Base-by-base conservation (phyloP, 805 yeast genomes). In the Sungouiozyma intestinalis region DNA sequence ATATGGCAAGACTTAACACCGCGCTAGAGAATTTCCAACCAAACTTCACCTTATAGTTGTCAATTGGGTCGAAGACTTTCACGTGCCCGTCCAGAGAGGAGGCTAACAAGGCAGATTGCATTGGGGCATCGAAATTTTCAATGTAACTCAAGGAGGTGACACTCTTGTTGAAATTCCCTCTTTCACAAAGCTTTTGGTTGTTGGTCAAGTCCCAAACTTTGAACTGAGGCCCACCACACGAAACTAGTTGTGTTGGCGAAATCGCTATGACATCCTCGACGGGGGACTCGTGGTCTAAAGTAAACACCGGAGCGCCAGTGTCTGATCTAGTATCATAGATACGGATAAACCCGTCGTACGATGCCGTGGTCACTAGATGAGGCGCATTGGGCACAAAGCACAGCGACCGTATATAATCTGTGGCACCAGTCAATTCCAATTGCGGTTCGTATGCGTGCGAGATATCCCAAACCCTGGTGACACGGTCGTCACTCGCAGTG, bases 1-100 rank as follows among this genome's bases (percentile, higher is more conserved):
- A 85, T 9, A 85, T 81, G 13, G 88, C 97, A 58, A 95, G 79
- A 53, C 85, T 72, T 51, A 92, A 68, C 0, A 92, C 96, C 33
- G 95, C 94, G 18, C 90, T 86, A 31, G 96, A 95, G 57, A 84
- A 90, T 64, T 88, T 90, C 97, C 97, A 90, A 39, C 97, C 97
- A 59, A 87, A 90, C 60, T 82, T 85, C 46, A 90, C 95, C 46
- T 81, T 83, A 85, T 90, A 88, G 52, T 76, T 73, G 17, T 81
- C 73, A 20, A 74, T 65, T 33, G 85, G 76, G 62, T 88, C 97
- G 60, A 90, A 85, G 36, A 88, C 88, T 63, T 92, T 92, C 45
- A 92, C 95, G 63, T 92, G 98, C 16, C 98, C 98, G 64, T 92
- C 98, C 44, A 92, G 69, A 0, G 97, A 87, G 15, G 97, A 97